Evolutionary conservation across 495 filamentous ascomycete species (phyloP), one percentile per base, ranked within the genome.

Genomic region (Amorphotheca resinae): DNA sequence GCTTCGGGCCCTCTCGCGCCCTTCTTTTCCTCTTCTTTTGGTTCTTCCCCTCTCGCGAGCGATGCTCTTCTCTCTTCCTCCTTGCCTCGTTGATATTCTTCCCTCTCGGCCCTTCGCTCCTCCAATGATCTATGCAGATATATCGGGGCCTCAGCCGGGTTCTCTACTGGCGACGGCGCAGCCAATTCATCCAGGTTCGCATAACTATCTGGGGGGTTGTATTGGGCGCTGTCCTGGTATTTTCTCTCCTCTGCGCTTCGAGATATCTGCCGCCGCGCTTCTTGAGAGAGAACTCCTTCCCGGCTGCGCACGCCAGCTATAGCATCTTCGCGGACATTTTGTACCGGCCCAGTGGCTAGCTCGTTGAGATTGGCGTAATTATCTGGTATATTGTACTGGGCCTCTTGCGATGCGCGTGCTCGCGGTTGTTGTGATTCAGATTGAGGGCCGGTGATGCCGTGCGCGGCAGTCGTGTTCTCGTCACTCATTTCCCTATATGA

Each of bases 291-390:
- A n/a, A n/a, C n/a, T n/a, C n/a, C n/a, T n/a, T n/a, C n/a, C n/a
- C n/a, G n/a, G n/a, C n/a, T n/a, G n/a, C n/a, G n/a, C n/a, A n/a
- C n/a, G n/a, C n/a, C n/a, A n/a, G n/a, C n/a, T n/a, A n/a, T n/a
- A n/a, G n/a, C n/a, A n/a, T n/a, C n/a, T n/a, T n/a, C n/a, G n/a
- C n/a, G n/a, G n/a, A n/a, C n/a, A n/a, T n/a, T n/a, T n/a, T n/a
- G n/a, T 7, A 73, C 57, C 14, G 67, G 67, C 23, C 66, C 56
- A 7, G 48, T 57, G 11, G 56, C 54, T n/a, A 67, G 46, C 49
- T 74, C 73, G 41, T 65, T 62, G 16, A 75, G 54, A 46, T 70
- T 66, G 14, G 46, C 58, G 50, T 73, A 74, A 5, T 54, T 56
- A 41, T 67, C 62, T 5, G 69, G 70, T n/a, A 63, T 52, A 46